Conservation (phyloP, 495 filamentous ascomycete species). For the Gamarada debralockiae region DNA sequence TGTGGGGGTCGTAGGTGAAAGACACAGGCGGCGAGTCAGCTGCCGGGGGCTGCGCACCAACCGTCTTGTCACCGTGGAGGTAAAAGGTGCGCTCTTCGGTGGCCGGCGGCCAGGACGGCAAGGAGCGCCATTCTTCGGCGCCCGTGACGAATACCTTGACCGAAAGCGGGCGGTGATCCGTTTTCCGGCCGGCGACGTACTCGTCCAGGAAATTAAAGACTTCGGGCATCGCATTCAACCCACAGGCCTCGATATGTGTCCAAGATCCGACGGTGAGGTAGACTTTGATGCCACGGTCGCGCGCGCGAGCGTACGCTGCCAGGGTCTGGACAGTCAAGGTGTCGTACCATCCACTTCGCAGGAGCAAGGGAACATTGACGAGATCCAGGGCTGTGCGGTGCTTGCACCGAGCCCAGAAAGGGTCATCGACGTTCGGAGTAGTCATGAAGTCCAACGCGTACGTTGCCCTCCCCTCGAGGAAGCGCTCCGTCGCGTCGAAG, state of each 20-base stretch:
- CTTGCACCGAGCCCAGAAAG: slow-evolving; percentile 20
- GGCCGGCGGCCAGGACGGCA: slow-evolving; percentile 18
- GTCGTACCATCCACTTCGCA: slow-evolving; percentile 33
- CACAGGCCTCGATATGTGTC: slow-evolving; percentile 9
- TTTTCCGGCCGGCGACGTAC: slow-evolving; percentile 12
- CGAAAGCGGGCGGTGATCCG: not conserved
- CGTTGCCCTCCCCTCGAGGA: not conserved
- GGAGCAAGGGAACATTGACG: slow-evolving; percentile 26
- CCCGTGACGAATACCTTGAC: slow-evolving; percentile 14
- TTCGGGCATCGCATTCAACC: not conserved
- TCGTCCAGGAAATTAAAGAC: slow-evolving; percentile 9
- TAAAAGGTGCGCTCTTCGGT: slow-evolving; percentile 16
- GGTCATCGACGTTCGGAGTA: slow-evolving; percentile 9
- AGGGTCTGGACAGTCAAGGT: slow-evolving; percentile 22
- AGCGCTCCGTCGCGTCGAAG: not conserved
- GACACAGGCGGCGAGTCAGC: slow-evolving; percentile 14
- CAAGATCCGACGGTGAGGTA: slow-evolving; percentile 17
- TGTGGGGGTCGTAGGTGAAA: slow-evolving; percentile 29
- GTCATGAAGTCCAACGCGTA: not conserved
- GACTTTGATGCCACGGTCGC: slow-evolving; percentile 12
- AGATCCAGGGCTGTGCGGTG: slow-evolving; percentile 20
- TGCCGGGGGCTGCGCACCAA: slow-evolving; percentile 11
- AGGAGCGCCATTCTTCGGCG: slow-evolving; percentile 9
- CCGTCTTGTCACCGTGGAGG: slow-evolving; percentile 14
- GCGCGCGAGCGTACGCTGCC: slow-evolving; percentile 22